phyloP scores from a whole-genome alignment of 768 basidiomycete species.

The Russula earlei region DNA sequence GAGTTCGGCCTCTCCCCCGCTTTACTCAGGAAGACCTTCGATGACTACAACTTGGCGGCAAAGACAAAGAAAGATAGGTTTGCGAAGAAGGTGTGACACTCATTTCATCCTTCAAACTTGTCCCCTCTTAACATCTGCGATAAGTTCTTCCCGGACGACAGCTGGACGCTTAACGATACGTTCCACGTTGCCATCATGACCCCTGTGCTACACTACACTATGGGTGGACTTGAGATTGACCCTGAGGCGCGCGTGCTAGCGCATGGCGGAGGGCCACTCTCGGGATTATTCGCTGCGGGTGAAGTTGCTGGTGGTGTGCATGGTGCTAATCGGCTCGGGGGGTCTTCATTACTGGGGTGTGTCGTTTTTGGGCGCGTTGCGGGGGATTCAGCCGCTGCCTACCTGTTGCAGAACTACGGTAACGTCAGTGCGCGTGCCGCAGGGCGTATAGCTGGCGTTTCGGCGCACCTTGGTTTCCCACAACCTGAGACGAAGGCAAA shows the following conservation, averaged over 20 bases:
- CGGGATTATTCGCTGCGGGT: conserved; percentile 90
- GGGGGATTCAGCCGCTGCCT: conserved; percentile 88
- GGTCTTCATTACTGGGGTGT: conserved; percentile 87
- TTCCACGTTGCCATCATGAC: conserved; percentile 98
- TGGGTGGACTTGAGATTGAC: conserved; percentile 97
- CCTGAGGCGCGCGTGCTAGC: conserved; percentile 73
- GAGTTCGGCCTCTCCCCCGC: conserved; percentile 79
- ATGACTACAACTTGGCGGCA: conserved; percentile 74
- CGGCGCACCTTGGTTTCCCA: conserved; percentile 53
- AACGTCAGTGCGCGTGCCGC: conserved; percentile 66
- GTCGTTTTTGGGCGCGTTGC: conserved; percentile 97
- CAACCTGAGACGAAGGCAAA: conserved; percentile 22
- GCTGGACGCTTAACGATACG: conserved; percentile 80
- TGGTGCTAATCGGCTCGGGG: conserved; percentile 95
- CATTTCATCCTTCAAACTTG: not conserved
- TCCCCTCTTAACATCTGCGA: conserved; percentile 2
- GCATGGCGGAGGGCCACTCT: conserved; percentile 63
- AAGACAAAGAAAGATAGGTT: conserved; percentile 90
- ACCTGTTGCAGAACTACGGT: conserved; percentile 67
- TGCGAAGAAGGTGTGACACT: conserved; percentile 71
- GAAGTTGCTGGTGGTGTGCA: conserved; percentile 98
- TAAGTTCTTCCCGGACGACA: conserved; percentile 67
- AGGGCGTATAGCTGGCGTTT: conserved; percentile 68
- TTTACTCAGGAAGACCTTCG: conserved; percentile 85
- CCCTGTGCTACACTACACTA: conserved; percentile 95